Evolutionary conservation across 495 filamentous ascomycete species (phyloP).

Genomic region (Neurospora terricola): DNA sequence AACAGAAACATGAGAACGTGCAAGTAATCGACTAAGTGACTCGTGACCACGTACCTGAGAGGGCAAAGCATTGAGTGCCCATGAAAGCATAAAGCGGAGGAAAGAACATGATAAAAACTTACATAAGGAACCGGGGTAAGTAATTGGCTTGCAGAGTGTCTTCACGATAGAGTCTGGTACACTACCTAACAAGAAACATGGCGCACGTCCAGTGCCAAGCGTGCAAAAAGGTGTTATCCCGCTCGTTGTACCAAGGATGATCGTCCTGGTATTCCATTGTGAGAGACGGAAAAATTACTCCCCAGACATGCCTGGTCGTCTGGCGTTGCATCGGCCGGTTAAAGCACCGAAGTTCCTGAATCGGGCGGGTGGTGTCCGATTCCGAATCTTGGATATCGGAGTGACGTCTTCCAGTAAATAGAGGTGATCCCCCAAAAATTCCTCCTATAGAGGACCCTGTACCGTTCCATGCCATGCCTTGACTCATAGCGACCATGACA

Average conservation of each 20-base stretch:
- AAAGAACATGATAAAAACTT: background rate
- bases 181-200: background rate
- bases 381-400: background rate
- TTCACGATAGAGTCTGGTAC: background rate
- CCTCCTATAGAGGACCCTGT: no score
- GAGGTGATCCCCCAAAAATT: no score
- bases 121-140: background rate
- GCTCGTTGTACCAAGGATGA: background rate
- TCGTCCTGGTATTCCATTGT: background rate
- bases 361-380: background rate
- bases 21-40: background rate
- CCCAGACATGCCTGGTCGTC: background rate
- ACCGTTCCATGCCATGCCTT: no score
- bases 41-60: background rate
- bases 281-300: constrained; percentile 7
- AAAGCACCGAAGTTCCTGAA: background rate
- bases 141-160: background rate
- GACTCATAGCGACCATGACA: background rate
- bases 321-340: constrained; percentile 11
- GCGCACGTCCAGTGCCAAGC: background rate
- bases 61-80: background rate
- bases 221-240: background rate
- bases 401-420: background rate
- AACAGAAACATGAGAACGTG: background rate
- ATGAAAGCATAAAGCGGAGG: background rate